Evolutionary conservation across 2,329 filamentous ascomycete genomes (phyloP), one percentile per base, ranked within the genome.

Genomic region (Cercospora beticola): DNA sequence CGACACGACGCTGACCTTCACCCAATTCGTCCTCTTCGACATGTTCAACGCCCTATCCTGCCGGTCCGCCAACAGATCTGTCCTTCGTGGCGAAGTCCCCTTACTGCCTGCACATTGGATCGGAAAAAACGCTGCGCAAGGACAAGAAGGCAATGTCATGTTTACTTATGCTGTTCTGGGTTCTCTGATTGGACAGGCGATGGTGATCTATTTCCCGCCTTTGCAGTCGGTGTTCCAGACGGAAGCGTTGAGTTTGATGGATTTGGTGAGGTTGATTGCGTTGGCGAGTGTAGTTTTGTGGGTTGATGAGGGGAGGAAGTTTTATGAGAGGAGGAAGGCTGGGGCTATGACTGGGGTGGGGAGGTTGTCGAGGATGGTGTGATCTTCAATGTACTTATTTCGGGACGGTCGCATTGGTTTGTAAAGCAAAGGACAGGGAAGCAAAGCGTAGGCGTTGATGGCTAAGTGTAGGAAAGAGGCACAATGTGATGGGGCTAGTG

Each of bases 1-100:
- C 74, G 95, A 99, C 81, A 99, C 95, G 1, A 99, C 95, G 72
- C 97, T 99, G 92, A 98, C 95, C 0, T 99, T 99, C 79, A 99
- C 95, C 5, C 97, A 94, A 81, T 99, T 99, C 78, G 95, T 99
- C 57, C 87, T 99, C 64, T 99, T 98, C 81, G 95, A 99, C 84
- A 99, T 99, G 95, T 97, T 98, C 85, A 98, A 99, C 80, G 95
- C 95, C 1, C 85, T 99, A 23, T 90, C 92, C 16, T 99, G 95
- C 81, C 92, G 95, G 59, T 96, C 92, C 7, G 94, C 97, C 78
- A 89, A 87, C 71, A 98, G 98, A 80, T 96, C 92, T 10, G 85
- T 99, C 5, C 86, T 99, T 3, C 86, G 90, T 28, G 94, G 95
- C 49, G 94, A 99, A 78, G 86, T 81, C 6, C 73, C 73, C 2